Percentiles rank a stretch among this genome's conserved stretches.
phyloP scores from a whole-genome alignment of 768 basidiomycete genomes.

The Mycena vitilis region DNA sequence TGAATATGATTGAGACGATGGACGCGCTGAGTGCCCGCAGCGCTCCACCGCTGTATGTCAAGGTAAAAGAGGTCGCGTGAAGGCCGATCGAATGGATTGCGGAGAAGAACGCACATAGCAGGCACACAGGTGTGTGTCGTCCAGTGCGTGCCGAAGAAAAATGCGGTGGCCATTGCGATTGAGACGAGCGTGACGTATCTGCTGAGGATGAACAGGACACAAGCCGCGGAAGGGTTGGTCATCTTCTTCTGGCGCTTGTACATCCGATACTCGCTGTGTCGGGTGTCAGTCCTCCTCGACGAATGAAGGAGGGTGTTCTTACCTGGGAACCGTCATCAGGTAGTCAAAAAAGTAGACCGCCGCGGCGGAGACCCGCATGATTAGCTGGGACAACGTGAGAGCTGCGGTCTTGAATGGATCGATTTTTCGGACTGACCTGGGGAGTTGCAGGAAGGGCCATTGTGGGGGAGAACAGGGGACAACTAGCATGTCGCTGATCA shows the following conservation, averaged over 20 bases:
- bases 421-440: neutral
- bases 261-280: conserved; percentile 1
- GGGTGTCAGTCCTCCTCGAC: neutral
- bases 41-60: neutral
- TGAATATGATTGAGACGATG: conserved; percentile 6
- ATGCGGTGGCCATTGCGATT: conserved; percentile 12
- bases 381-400: neutral
- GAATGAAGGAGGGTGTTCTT: neutral
- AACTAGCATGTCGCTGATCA: too few relatives aligned
- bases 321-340: conserved; percentile 13
- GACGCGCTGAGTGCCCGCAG: conserved; percentile 11
- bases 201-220: conserved; percentile 6
- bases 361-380: neutral
- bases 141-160: conserved; percentile 13
- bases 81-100: neutral
- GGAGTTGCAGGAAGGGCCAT: neutral
- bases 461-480: neutral
- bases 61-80: neutral
- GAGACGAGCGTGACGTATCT: conserved; percentile 6
- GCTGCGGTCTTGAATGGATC: neutral
- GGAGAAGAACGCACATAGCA: conserved; percentile 1
- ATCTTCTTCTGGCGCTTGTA: conserved; percentile 12
- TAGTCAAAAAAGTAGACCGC: conserved; percentile 11
- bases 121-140: conserved; percentile 11
- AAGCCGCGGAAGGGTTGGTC: conserved; percentile 8